Evolutionary conservation across 768 basidiomycete genomes (phyloP), one percentile per base, ranked within the genome.

Genomic region (Roridomyces roridus): DNA sequence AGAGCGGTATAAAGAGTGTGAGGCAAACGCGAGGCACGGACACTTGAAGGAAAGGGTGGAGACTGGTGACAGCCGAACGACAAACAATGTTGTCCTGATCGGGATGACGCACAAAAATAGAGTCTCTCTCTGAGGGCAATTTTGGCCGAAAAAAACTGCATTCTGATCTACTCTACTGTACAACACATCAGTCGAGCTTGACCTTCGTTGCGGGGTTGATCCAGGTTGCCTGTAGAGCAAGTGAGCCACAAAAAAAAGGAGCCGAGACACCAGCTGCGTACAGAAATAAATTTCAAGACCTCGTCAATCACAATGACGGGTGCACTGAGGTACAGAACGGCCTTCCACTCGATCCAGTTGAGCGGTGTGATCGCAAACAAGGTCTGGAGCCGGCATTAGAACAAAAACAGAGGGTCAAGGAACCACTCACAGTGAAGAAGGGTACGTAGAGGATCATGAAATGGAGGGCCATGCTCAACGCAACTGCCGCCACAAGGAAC

Each of bases 361-460:
- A 99, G 82, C 4, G 96, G 94, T 0, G 90, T 88, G 70, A 98
- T 97, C 39, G 90, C 92, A 69, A 98, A 98, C 55, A 97, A 68
- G 7, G 86, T 78, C 91, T 94, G 63, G 5, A 50, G 35, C 34
- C n/a, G 40, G 10, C 18, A 49, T 41, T 40, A 43, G 48, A 56
- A 41, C 37, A 52, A 29, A 46, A 25, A 51, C 23, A 28, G 18
- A 42, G 56, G 20, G 60, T 39, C 46, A 48, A 48, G 49, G 44
- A 23, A 9, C 44, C 26, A 81, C 87, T 74, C 63, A 93, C 92
- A 23, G 92, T 90, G 74, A 99, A 94, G 87, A 97, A 93, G 4
- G 96, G 96, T 31, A 97, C 92, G 71, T 99, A 99, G 60, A 99
- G 81, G 67, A 98, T 98, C 80, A 88, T 90, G 66, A 97, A 85